These are phyloP conservation scores for Leccinum longicurvipes DNA, from an alignment of 768 basidiomycete genomes.

Conservation along the genomic window DNA sequence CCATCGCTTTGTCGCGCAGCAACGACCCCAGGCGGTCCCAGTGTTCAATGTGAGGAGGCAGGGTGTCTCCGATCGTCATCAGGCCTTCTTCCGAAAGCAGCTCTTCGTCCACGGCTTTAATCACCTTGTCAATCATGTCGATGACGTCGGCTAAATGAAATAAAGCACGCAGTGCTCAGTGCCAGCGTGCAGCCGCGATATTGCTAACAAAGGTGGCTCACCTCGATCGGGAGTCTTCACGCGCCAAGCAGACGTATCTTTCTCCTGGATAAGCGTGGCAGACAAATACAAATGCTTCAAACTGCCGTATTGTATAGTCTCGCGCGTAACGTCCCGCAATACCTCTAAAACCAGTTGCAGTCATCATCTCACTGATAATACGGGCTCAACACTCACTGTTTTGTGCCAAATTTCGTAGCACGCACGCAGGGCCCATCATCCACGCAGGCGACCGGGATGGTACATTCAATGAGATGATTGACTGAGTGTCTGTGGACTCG, in stretches of 20 bases:
- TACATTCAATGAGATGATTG: background rate
- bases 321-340: background rate
- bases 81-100: background rate
- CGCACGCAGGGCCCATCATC: background rate
- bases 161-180: background rate
- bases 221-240: background rate
- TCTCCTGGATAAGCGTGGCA: background rate
- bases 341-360: background rate
- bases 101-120: background rate
- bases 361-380: background rate
- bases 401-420: background rate
- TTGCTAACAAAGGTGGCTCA: background rate
- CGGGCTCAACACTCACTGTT: background rate
- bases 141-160: background rate
- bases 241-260: background rate
- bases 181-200: background rate
- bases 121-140: background rate
- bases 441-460: background rate
- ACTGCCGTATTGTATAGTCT: background rate
- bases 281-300: background rate
- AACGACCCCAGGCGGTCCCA: background rate
- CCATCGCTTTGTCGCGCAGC: background rate
- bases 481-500: background rate
- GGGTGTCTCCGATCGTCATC: background rate
- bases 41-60: background rate